A percentile compares a stretch with the other conserved stretches of the same genome.
Evolutionary conservation across 1,284 basidiomycete species (phyloP).

Genomic region (Sanghuangporus sanghuang): DNA sequence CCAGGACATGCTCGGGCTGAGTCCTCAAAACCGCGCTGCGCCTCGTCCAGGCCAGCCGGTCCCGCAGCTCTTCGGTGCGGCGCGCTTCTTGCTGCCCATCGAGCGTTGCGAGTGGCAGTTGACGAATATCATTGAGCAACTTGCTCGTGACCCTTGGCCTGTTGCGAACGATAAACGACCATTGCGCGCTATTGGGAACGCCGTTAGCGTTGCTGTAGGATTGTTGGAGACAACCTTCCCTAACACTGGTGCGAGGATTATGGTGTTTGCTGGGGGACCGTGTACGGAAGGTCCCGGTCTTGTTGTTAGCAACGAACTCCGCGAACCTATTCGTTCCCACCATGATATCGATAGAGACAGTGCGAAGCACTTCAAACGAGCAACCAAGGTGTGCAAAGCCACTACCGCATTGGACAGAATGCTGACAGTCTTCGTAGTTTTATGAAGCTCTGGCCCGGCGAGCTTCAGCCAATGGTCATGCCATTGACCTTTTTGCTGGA

Average conservation of each 20-base stretch:
- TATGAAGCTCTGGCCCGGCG: slow-evolving; percentile 96
- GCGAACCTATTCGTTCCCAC: slow-evolving; percentile 97
- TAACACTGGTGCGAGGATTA: slow-evolving; percentile 93
- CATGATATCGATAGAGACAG: slow-evolving; percentile 98
- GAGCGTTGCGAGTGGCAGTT: slow-evolving; percentile 96
- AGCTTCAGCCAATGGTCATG: slow-evolving; percentile 91
- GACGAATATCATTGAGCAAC: slow-evolving; percentile 87
- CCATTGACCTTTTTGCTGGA: slow-evolving; percentile 93
- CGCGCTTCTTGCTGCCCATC: slow-evolving; percentile 91
- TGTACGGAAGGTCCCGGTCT: slow-evolving; percentile 96
- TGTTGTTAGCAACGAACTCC: slow-evolving; percentile 93
- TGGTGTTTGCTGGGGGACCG: slow-evolving; percentile 97
- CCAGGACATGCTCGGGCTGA: slow-evolving; percentile 96
- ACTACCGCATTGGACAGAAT: slow-evolving; percentile 1
- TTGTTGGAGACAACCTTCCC: slow-evolving; percentile 94
- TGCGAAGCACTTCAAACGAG: slow-evolving; percentile 97
- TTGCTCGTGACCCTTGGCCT: slow-evolving; percentile 95
- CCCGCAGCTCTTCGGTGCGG: slow-evolving; percentile 83
- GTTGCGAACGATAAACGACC: slow-evolving; percentile 94
- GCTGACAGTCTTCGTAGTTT: slow-evolving; percentile 50
- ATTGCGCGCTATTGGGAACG: slow-evolving; percentile 95
- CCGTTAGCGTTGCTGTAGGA: slow-evolving; percentile 92
- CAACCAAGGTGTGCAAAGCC: slow-evolving; percentile 68
- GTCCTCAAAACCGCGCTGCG: slow-evolving; percentile 69
- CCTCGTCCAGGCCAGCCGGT: slow-evolving; percentile 84